phyloP scores from a whole-genome alignment of 768 basidiomycete genomes.

The Cytidiella melzeri region DNA sequence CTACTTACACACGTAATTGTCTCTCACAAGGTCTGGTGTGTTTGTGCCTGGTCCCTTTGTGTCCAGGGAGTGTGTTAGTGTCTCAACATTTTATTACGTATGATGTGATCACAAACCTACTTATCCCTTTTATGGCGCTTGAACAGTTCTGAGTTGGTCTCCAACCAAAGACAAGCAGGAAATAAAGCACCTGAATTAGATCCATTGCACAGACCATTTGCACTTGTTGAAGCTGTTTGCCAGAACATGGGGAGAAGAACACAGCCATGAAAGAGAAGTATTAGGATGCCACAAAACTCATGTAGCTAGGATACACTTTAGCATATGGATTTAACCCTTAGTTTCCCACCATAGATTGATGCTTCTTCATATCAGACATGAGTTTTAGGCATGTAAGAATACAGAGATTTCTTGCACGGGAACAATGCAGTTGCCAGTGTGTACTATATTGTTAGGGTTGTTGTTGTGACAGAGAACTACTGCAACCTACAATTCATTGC shows the following conservation, averaged over 20 bases:
- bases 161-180: neutral
- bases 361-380: too few species aligned
- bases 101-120: neutral
- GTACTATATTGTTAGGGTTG: too few species aligned
- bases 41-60: too few species aligned
- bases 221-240: neutral
- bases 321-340: too few species aligned
- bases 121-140: neutral
- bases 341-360: too few species aligned
- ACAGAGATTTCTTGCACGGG: neutral
- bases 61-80: too few species aligned
- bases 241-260: neutral
- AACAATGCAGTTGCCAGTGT: neutral
- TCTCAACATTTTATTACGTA: neutral
- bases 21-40: too few species aligned
- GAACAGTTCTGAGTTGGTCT: neutral
- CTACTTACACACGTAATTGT: too few species aligned
- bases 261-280: neutral
- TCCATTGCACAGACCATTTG: neutral
- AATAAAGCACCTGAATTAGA: neutral
- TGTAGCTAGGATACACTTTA: too few species aligned
- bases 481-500: neutral
- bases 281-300: neutral
- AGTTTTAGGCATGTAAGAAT: neutral
- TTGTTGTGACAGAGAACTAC: too few species aligned